Base-by-base conservation (phyloP, 2,329 filamentous ascomycete genomes). In the Neocucurbitaria cava region DNA sequence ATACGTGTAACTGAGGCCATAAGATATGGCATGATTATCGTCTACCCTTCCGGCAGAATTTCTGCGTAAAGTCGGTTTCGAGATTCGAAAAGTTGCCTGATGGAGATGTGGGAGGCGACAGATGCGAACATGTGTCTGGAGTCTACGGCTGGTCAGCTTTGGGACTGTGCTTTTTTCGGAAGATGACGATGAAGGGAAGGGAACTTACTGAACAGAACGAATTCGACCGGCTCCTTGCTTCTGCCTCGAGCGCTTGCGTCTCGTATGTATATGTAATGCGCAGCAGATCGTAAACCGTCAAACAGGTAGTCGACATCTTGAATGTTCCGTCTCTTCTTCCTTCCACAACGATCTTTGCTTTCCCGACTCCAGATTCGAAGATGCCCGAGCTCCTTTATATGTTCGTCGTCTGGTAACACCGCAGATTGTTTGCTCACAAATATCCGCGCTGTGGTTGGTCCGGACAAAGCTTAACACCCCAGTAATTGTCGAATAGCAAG, bases 241-340 rank as follows among this genome's bases (percentile, higher is more conserved):
- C 57, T 30, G 56, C 58, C 44, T 65, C 61, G 10, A 64, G 39
- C 8, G 65, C 65, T 41, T 60, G 63, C n/a, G 64, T 59, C 52
- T 73, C 71, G 47, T 73, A 73, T 1, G 64, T 68, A 46, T 72
- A 72, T 18, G 71, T 72, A 52, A 73, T 71, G 57, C 71, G 71
- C 15, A 73, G 62, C 9, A 73, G 54, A 39, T 73, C 71, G 58
- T 72, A 61, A 39, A 73, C 54, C 8, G 69, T 64, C 4, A 73
- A 51, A 49, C 65, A 64, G n/a, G 55, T 66, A 5, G 71, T 73
- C 55, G 71, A 72, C 71, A 73, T 73, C 11, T 46, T 59, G 44
- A 18, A 5, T 11, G 3, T n/a, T 39, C 17, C 21, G 18, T 39
- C 18, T 39, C 23, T 8, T 20, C 17, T n/a, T 49, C n/a, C 7